phyloP scores from a whole-genome alignment of 169 alveolate genomes.

The Cystoisospora suis region DNA sequence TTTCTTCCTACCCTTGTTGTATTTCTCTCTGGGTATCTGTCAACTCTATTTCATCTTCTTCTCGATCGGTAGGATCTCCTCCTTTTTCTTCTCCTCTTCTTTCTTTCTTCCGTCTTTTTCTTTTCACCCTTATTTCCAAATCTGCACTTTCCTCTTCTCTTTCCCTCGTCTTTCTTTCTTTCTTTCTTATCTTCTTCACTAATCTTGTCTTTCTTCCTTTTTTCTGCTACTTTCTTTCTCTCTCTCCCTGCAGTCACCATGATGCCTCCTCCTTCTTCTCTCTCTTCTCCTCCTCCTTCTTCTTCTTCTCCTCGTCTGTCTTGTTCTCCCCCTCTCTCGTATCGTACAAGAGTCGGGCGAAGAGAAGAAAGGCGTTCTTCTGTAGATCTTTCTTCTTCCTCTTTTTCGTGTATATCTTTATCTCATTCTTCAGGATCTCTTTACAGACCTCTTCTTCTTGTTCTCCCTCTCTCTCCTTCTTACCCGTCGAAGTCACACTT shows the following conservation, averaged over 20 bases:
- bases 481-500: too few species aligned
- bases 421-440: background rate
- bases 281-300: background rate
- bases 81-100: background rate
- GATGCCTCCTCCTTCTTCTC: background rate
- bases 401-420: background rate
- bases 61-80: background rate
- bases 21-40: background rate
- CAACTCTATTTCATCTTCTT: background rate
- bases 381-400: background rate
- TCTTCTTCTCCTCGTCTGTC: background rate
- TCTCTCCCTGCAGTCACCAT: background rate
- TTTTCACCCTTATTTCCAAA: background rate
- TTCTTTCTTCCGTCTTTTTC: background rate
- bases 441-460: background rate
- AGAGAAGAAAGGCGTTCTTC: too few species aligned
- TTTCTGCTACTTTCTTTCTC: background rate
- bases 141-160: background rate
- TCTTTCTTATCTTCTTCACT: background rate
- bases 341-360: too few species aligned
- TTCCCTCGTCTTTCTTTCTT: background rate
- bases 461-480: background rate
- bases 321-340: background rate
- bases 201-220: background rate
- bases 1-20: background rate